Conservation (phyloP, 2,329 filamentous ascomycete genomes). For the Ascochyta koolunga region DNA sequence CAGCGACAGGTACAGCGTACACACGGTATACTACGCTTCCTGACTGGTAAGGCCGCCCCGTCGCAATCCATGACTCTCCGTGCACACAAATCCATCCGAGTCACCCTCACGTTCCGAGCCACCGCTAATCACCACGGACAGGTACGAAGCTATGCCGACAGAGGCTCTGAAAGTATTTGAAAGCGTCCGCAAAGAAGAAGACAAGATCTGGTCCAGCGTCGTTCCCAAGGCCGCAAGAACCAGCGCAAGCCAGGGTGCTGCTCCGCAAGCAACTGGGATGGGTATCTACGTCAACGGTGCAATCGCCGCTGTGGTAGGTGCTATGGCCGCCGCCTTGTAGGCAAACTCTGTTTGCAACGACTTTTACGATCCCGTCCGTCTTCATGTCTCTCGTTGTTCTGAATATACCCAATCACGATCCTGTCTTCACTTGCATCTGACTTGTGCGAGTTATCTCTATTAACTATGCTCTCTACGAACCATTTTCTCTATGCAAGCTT, state of each 20-base stretch:
- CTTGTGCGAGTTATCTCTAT: too few relatives aligned
- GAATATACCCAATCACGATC: slow-evolving; percentile 7
- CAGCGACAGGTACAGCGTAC: slow-evolving; percentile 5
- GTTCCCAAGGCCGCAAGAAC: slow-evolving; percentile 8
- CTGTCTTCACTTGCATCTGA: neutral
- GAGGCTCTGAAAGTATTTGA: slow-evolving; percentile 11
- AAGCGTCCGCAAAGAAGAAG: slow-evolving; percentile 10
- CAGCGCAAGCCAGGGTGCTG: slow-evolving; percentile 10
- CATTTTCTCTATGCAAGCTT: too few relatives aligned
- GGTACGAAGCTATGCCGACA: slow-evolving; percentile 15
- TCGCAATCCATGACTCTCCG: neutral
- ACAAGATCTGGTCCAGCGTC: slow-evolving; percentile 13
- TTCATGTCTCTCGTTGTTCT: slow-evolving; percentile 1
- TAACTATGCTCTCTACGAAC: too few relatives aligned
- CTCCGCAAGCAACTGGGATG: slow-evolving; percentile 5
- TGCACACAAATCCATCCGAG: too few relatives aligned
- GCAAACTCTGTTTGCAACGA: neutral
- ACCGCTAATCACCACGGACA: neutral
- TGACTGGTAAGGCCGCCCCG: slow-evolving; percentile 3
- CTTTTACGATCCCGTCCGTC: neutral
- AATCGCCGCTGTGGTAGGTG: slow-evolving; percentile 9
- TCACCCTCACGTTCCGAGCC: neutral
- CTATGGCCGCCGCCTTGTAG: slow-evolving; percentile 3
- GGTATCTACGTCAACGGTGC: slow-evolving; percentile 9
- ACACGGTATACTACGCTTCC: slow-evolving; percentile 8